Base-by-base conservation (phyloP, 1,139 yeast genomes). In the Kodamaea derodonti region DNA sequence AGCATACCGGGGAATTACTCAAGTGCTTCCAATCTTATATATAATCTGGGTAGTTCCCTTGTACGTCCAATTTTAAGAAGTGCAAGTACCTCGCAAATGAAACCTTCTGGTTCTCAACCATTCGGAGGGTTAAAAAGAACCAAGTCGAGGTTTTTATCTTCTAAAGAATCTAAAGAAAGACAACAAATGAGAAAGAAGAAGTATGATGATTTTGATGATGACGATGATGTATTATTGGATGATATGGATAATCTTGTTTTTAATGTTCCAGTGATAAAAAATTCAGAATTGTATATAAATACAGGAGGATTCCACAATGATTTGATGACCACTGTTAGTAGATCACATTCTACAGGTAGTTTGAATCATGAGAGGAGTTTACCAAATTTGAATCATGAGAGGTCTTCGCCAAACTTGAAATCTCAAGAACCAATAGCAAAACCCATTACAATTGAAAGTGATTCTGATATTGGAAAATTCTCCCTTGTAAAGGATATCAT, bases 221-320 rank as follows among this genome's bases (percentile, higher is more conserved):
- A 60, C 40, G 75, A 69, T 38, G 71, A 65, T 32, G 60, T 68
- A 14, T 45, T 65, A 27, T 49, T 60, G 12, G 60, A 61, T 42
- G 72, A 67, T 40, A 49, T 65, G 36, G 69, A 65, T 36, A 16
- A 10, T 11, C 23, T 27, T 16, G 65, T 68, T 5, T 69, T 69
- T 44, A 70, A 70, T 40, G 75, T 70, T 12, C 75, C 75, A 1
- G 38, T 69, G 10, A 62, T 69, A 24, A 59, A 60, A 39, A 63
- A 58, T 43, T 58, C 60, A 32, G 69, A 65, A 34, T 41, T 67
- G 25, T 68, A 59, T 40, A 42, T 56, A 32, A 33, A 38, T 24
- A 34, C 37, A 8, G 40, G 37, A 4, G 37, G 37, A 11, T 38
- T 38, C 24, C 38, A 34, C 20, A 35, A 38, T 23, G 41, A 38